A percentile compares a stretch with the other conserved stretches of the same genome.
Evolutionary conservation across 371 early-diverging fungal species (phyloP).

Genomic region (Mucor indicus): DNA sequence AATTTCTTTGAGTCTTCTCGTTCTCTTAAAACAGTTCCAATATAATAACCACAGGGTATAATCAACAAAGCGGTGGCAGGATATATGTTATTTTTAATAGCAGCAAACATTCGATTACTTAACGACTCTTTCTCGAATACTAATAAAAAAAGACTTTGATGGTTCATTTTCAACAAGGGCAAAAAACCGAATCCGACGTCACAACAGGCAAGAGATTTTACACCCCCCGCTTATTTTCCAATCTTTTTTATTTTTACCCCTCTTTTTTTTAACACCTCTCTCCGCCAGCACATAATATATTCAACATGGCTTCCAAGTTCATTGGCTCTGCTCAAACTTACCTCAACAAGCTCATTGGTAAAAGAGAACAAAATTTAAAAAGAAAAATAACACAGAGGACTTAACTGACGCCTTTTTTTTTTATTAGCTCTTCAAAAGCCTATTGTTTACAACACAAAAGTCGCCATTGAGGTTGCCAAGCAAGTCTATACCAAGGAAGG

Average conservation of each 20-base stretch:
- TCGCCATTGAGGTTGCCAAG: conserved; percentile 66
- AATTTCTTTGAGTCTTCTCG: conserved; percentile 13
- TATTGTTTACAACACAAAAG: conserved; percentile 60
- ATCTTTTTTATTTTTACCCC: no score
- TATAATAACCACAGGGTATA: conserved; percentile 21
- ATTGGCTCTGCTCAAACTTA: conserved; percentile 19
- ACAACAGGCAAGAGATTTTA: no score
- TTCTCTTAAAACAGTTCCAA: conserved; percentile 22
- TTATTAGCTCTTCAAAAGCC: conserved; percentile 48
- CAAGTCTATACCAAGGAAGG: conserved; percentile 70
- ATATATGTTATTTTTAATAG: conserved; percentile 20
- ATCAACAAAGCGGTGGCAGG: conserved; percentile 18
- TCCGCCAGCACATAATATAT: no score
- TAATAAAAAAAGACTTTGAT: no score
- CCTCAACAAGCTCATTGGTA: conserved; percentile 37
- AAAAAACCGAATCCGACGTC: no score
- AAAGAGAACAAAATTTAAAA: no score
- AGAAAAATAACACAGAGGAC: no score
- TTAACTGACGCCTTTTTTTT: no score
- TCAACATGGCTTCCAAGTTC: conserved; percentile 26
- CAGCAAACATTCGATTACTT: conserved; percentile 15
- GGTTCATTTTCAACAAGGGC: no score
- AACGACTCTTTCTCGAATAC: no score
- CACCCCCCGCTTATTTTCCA: no score
- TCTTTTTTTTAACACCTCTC: no score